Conservation (phyloP, 306 rosid genomes). For the Vigna nakashimae region DNA sequence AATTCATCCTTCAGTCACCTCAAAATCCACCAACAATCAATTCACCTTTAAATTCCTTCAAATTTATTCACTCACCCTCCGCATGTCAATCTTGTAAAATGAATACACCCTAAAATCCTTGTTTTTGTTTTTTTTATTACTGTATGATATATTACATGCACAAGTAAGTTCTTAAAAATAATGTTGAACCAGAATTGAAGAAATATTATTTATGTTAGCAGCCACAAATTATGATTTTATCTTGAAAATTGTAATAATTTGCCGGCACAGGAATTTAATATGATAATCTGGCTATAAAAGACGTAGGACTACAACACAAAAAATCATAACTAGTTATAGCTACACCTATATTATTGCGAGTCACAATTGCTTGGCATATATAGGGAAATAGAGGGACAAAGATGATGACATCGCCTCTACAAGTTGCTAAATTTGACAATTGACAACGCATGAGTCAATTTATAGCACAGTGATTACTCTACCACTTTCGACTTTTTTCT, state of each 20-base stretch:
- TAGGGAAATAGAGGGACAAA: not conserved
- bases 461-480: not conserved
- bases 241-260: not conserved
- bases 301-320: not conserved
- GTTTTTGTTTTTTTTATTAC: no score
- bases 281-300: not conserved
- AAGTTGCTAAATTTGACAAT: constrained; percentile 5
- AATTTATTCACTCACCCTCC: no score
- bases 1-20: no score
- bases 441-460: not conserved
- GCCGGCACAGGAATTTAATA: not conserved
- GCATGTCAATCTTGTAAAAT: no score
- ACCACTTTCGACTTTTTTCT: not conserved
- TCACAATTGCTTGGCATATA: not conserved
- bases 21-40: no score
- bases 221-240: not conserved
- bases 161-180: no score
- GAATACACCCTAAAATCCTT: no score
- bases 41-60: no score
- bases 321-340: not conserved
- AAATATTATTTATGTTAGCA: not conserved
- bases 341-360: not conserved
- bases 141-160: no score
- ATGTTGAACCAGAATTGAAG: no score
- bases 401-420: not conserved